Conservation (phyloP, 495 filamentous ascomycete genomes). For the Talaromyces wortmannii region DNA sequence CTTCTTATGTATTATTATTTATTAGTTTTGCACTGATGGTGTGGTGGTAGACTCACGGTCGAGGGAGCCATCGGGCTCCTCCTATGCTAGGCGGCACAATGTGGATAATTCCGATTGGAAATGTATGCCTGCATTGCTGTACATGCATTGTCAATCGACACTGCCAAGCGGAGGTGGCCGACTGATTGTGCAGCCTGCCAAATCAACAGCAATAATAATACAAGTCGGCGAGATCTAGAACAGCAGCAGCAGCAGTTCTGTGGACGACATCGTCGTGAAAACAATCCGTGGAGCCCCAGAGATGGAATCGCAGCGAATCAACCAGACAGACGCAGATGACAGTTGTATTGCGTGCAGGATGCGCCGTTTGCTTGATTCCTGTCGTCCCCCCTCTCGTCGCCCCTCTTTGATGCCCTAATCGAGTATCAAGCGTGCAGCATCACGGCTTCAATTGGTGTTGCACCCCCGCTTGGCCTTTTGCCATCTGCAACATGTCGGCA, state of each 20-base stretch:
- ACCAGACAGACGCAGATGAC: too few species aligned
- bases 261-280: too few species aligned
- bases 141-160: neutral
- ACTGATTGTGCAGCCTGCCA: too few species aligned
- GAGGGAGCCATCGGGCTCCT: too few species aligned
- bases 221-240: neutral
- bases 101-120: neutral
- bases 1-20: too few species aligned
- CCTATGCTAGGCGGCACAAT: neutral
- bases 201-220: neutral
- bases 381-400: neutral
- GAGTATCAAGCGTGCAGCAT: constrained; percentile 2
- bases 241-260: neutral
- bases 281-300: neutral
- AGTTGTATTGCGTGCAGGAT: constrained; percentile 2
- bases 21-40: too few species aligned
- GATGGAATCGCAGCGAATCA: too few species aligned
- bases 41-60: neutral
- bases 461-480: neutral
- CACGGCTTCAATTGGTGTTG: neutral
- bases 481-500: too few species aligned
- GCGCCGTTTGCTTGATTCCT: neutral
- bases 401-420: neutral
- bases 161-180: too few species aligned
- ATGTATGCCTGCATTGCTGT: neutral